Base-by-base conservation (phyloP, 805 yeast genomes). In the Ogataea glucozyma region DNA sequence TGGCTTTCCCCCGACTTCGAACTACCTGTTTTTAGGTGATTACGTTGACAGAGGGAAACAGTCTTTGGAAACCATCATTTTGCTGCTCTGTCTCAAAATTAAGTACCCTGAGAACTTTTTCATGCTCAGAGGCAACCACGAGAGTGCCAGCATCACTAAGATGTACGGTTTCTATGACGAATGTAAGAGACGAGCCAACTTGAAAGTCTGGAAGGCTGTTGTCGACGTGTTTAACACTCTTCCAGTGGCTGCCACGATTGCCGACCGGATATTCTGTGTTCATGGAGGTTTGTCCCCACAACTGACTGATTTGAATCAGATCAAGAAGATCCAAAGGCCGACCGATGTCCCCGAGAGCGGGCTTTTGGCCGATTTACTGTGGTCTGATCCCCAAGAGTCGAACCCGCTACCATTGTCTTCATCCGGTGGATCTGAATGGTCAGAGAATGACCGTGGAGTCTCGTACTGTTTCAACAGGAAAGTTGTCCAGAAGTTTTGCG, bases 301-400 rank as follows among this genome's bases (percentile, higher is more conserved):
- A 31, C 67, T 86, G 48, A 71, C 71, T 19, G 75, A 77, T 44
- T 70, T 85, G 69, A 75, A 74, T 48, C 88, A 85, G 60, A 82
- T 86, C 44, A 82, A 81, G 54, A 74, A 74, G 36, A 84, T 86
- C 40, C 78, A 79, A 52, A 69, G 95, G 55, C 95, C 95, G 8
- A 85, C 93, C 2, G 95, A 86, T 63, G 81, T 86, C 18, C 95
- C 93, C 1, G 93, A 85, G 56, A 76, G 75, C 49, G 95, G 95
- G 0, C 65, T 86, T 26, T 69, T 86, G 45, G 86, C 89, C 4
- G 95, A 86, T 66, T 69, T 86, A 48, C 62, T 86, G 29, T 86
- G 95, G 93, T 83, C 90, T 0, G 93, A 86, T 59, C 95, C 95
- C 0, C 88, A 81, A 23, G 68, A 75, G 11, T 66, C 64, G 9